Evolutionary conservation across 495 filamentous ascomycete genomes (phyloP), one percentile per base, ranked within the genome.

Genomic region (Hypoxylon cercidicola): DNA sequence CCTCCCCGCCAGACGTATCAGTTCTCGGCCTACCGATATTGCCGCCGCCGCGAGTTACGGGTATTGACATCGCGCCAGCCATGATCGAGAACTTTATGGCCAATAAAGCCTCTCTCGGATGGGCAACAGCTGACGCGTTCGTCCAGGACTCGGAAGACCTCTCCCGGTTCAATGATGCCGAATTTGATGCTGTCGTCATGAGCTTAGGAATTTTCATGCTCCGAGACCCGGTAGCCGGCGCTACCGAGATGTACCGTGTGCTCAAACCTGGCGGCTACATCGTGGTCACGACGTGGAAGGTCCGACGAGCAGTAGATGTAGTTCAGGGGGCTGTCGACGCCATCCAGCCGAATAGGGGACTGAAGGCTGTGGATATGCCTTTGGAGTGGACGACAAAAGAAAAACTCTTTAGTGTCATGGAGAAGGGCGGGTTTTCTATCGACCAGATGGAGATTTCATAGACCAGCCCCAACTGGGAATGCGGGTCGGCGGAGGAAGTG

Each of bases 281-380:
- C 0, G 67, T 72, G 1, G 41, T 75, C 0, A 78, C 74, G 15
- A 72, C 72, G 1, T 78, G 69, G 74, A 78, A 74, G 39, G 5
- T 20, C 25, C 62, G 59, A 8, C 55, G 59, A 10, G 50, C 45
- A 2, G 47, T 25, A 6, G 62, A 47, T 0, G n/a, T 72, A 0
- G 32, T 72, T 51, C 57, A 56, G 11, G 55, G 49, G 9, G 60
- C 28, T 8, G 37, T 53, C 13, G 48, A 61, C 6, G 40, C 37
- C 6, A 66, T 69, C 16, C 45, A 20, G 9, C 62, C 66, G 12
- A 46, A 64, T 5, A 55, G 55, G 13, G 41, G 28, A 7, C 35
- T 48, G 11, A 53, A 62, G 20, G 48, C 46, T 6, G 49, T 60
- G 65, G 32, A 69, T 11, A 45, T 69, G 45, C 32, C 55, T 15